phyloP scores from a whole-genome alignment of 2,329 filamentous ascomycete genomes.

The Cladophialophora exuberans region DNA sequence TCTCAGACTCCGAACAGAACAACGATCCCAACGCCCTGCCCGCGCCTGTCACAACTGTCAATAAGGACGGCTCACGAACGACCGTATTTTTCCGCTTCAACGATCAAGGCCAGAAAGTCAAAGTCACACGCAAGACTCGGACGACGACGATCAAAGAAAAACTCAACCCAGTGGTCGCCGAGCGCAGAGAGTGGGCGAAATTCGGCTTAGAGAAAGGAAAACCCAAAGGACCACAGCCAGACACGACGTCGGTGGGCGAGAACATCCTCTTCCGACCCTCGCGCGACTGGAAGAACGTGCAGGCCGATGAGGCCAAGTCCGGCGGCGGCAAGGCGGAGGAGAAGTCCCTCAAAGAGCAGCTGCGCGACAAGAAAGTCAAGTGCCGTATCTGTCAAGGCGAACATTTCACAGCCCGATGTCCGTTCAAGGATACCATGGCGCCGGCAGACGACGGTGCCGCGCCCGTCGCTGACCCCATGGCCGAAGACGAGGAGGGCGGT shows the following conservation, averaged over 20 bases:
- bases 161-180: constrained; percentile 94
- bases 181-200: constrained; percentile 90
- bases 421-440: constrained; percentile 99
- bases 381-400: constrained; percentile 98
- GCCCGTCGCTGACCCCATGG: constrained; percentile 38
- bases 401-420: constrained; percentile 98
- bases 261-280: constrained; percentile 97
- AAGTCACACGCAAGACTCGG: constrained; percentile 94
- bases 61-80: constrained; percentile 98
- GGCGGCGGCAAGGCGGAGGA: constrained; percentile 62
- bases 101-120: constrained; percentile 93
- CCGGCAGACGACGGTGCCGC: constrained; percentile 55
- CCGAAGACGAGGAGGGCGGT: constrained; percentile 52
- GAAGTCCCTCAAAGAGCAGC: constrained; percentile 67
- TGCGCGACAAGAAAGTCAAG: constrained; percentile 99
- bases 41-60: constrained; percentile 83
- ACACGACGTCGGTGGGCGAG: constrained; percentile 92
- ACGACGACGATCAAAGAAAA: constrained; percentile 88
- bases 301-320: constrained; percentile 67
- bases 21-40: constrained; percentile 85
- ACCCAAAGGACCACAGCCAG: constrained; percentile 75
- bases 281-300: constrained; percentile 90
- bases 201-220: constrained; percentile 91
- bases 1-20: constrained; percentile 79
- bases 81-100: constrained; percentile 88